A percentile compares a stretch with the other conserved stretches of the same genome.
Evolutionary conservation across 1,139 yeast species (phyloP).

Genomic region (Magnusiomyces suaveolens): DNA sequence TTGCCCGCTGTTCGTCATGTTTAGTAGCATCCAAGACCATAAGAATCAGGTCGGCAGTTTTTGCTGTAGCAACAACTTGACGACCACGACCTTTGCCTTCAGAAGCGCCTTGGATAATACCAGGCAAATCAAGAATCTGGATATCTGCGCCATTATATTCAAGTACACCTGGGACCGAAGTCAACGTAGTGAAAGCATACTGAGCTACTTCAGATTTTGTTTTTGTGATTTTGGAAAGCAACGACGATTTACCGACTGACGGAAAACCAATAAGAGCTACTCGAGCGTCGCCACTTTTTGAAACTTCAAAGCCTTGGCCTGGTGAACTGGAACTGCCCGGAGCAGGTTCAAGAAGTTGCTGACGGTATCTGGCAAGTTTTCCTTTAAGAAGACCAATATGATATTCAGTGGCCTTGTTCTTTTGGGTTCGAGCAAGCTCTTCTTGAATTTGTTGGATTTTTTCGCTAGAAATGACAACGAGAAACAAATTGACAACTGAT

Average conservation of each 20-base stretch:
- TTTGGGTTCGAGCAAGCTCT: conserved; percentile 90
- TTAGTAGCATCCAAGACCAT: conserved; percentile 96
- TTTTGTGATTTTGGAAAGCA: conserved; percentile 73
- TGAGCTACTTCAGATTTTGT: conserved; percentile 93
- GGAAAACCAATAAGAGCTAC: conserved; percentile 95
- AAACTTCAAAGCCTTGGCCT: conserved; percentile 91
- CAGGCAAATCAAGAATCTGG: conserved; percentile 93
- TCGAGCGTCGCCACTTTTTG: conserved; percentile 93
- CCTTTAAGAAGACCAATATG: conserved; percentile 92
- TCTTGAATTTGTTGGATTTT: conserved; percentile 85
- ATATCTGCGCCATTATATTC: conserved; percentile 95
- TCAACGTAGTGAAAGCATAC: conserved; percentile 90
- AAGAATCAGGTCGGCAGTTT: conserved; percentile 84
- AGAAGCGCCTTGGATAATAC: conserved; percentile 92
- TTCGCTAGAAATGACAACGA: conserved; percentile 34
- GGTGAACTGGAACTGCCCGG: conserved; percentile 64
- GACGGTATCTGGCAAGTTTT: conserved; percentile 85
- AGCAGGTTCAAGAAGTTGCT: conserved; percentile 85
- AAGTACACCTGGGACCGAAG: conserved; percentile 92
- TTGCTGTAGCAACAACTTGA: conserved; percentile 92
- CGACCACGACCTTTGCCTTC: conserved; percentile 98
- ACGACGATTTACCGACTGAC: conserved; percentile 92
- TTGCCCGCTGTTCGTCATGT: conserved; percentile 76
- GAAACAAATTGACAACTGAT: neutral
- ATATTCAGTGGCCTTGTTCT: conserved; percentile 95